Evolutionary conservation across 1,284 basidiomycete genomes (phyloP).

Genomic region (Ustilago vetiveriae): DNA sequence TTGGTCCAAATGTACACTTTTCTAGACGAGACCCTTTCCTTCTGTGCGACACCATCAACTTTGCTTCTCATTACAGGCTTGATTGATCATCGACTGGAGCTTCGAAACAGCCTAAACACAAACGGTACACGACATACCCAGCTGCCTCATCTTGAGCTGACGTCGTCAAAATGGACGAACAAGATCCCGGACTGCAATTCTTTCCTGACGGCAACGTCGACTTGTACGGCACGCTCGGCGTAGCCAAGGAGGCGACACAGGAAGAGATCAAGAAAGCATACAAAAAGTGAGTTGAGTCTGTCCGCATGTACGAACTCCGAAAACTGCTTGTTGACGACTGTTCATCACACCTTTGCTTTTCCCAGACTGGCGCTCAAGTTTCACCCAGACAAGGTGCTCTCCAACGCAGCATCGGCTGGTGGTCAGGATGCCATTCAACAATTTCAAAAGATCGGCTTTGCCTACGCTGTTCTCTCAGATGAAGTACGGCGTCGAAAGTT

Average conservation of each 20-base stretch:
- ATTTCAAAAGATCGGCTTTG: slow-evolving; percentile 66
- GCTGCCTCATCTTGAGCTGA: too few relatives aligned
- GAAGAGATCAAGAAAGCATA: slow-evolving; percentile 64
- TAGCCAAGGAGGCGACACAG: slow-evolving; percentile 43
- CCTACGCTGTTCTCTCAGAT: slow-evolving; percentile 65
- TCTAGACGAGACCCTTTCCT: neutral
- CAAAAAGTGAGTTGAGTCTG: slow-evolving; percentile 46
- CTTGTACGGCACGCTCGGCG: slow-evolving; percentile 60
- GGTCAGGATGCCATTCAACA: slow-evolving; percentile 45
- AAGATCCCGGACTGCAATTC: slow-evolving; percentile 63
- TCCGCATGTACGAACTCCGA: neutral
- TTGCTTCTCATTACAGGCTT: too few relatives aligned
- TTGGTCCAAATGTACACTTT: slow-evolving; percentile 11
- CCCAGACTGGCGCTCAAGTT: slow-evolving; percentile 61
- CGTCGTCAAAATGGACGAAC: slow-evolving; percentile 41
- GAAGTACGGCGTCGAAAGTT: slow-evolving; percentile 55
- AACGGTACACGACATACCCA: too few relatives aligned
- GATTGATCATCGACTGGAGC: too few relatives aligned
- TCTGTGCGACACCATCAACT: neutral
- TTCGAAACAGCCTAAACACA: too few relatives aligned
- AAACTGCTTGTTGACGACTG: neutral
- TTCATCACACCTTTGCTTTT: neutral
- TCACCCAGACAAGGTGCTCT: slow-evolving; percentile 65
- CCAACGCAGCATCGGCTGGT: slow-evolving; percentile 17
- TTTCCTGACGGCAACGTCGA: slow-evolving; percentile 64